Evolutionary conservation across 768 basidiomycete species (phyloP), one percentile per base, ranked within the genome.

Genomic region (Pleurotus platypus): DNA sequence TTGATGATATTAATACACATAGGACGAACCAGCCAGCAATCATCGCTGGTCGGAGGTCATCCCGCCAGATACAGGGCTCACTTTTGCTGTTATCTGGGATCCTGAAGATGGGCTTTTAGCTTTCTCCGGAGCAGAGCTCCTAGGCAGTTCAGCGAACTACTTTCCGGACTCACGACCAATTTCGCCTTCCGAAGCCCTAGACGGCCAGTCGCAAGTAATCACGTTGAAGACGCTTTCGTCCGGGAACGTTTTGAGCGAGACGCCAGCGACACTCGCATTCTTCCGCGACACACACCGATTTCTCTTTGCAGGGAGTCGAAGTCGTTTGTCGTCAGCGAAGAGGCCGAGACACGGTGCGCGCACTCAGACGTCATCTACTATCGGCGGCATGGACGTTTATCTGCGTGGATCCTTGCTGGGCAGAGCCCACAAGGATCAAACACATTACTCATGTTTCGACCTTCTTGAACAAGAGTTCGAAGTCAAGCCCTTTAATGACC

Each of bases 41-140:
- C 62, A 71, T 9, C 77, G 81, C 38, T 85, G 82, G 84, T 84
- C 83, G 11, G 78, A 83, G 26, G 68, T 84, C 46, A 71, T 83
- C 5, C 82, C 83, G 12, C 81, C 84, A 4, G 78, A 80, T 54
- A 70, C 79, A 24, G 82, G 77, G 1, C 69, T 85, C 59, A 82
- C 78, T 2, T 86, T 86, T 61, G 84, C 81, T 4, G 81, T 82
- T 4, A 65, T 85, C 30, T 86, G 80, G 79, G 82, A 84, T 58
- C 78, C 79, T 1, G 76, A 78, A 0, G 78, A 83, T 4, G 84
- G 81, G 27, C 75, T 84, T 61, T 73, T 85, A 58, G 76, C 78
- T 35, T 85, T 86, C 64, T 83, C 82, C 1, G 79, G 77, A 24
- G 75, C 79, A 27, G 67, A 72, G 49, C 74, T 84, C 37, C 68